phyloP scores from a whole-genome alignment of 305 asterid species.

The Vinca major region DNA sequence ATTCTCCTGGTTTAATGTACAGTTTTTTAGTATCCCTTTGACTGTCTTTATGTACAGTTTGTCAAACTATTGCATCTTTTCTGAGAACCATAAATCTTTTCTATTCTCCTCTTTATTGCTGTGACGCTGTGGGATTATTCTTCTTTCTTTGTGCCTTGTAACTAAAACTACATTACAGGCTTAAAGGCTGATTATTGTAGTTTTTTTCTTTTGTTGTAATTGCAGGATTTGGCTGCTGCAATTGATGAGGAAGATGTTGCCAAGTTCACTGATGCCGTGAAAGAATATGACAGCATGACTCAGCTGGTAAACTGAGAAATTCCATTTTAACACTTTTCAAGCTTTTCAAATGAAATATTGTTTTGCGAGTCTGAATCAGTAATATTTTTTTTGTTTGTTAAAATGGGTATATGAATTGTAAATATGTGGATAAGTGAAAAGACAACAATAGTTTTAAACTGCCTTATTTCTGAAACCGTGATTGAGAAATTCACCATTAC shows the following conservation, averaged over 20 bases:
- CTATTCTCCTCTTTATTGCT: background rate
- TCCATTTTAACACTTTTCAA: background rate
- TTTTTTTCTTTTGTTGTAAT: slow-evolving; percentile 6
- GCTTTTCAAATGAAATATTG: background rate
- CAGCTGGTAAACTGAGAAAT: slow-evolving; percentile 52
- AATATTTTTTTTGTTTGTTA: background rate
- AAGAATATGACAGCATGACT: slow-evolving; percentile 92
- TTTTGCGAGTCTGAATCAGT: background rate
- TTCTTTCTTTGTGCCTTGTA: background rate
- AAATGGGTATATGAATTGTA: background rate
- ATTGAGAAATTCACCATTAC: background rate
- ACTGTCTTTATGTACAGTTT: background rate
- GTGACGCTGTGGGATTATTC: background rate
- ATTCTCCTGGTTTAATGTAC: background rate
- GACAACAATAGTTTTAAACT: background rate
- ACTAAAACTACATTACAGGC: background rate
- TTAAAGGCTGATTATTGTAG: slow-evolving; percentile 6
- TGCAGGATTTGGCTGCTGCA: slow-evolving; percentile 77
- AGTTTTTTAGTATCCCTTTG: background rate
- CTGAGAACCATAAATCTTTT: background rate
- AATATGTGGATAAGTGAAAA: background rate
- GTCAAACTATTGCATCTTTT: background rate
- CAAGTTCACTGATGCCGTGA: slow-evolving; percentile 82
- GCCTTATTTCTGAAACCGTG: background rate
- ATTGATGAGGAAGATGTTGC: slow-evolving; percentile 87